Conservation (phyloP, 371 early-diverging fungal species). For the Mucor racemosus region DNA sequence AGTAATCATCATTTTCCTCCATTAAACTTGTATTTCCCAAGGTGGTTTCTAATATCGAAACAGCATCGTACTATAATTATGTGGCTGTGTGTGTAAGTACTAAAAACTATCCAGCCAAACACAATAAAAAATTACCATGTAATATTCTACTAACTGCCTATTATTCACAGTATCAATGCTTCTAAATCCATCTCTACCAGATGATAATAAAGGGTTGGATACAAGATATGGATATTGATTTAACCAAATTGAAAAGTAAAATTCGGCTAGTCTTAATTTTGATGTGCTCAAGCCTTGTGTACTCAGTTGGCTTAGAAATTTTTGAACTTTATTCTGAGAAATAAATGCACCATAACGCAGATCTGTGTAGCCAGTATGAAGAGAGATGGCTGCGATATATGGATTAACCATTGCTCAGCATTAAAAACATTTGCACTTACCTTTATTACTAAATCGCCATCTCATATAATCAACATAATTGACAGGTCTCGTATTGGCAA, state of each 20-base stretch:
- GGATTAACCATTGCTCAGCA: neutral
- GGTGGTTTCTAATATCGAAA: constrained; percentile 23
- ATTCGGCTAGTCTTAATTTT: constrained; percentile 48
- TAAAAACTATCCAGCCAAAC: neutral
- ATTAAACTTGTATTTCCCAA: constrained; percentile 15
- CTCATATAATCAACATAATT: constrained; percentile 57
- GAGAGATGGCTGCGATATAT: constrained; percentile 36
- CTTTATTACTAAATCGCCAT: constrained; percentile 54
- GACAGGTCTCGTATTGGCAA: constrained; percentile 56
- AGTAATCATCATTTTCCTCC: constrained; percentile 11
- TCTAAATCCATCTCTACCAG: constrained; percentile 17
- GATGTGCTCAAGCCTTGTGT: constrained; percentile 32
- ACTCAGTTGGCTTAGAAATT: constrained; percentile 54
- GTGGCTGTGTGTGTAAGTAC: neutral
- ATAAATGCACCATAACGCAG: constrained; percentile 64
- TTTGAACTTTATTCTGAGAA: constrained; percentile 51
- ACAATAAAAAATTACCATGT: constrained; percentile 21
- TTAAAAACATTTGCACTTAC: neutral
- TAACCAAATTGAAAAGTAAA: constrained; percentile 63
- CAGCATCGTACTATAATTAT: constrained; percentile 34
- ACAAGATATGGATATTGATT: constrained; percentile 68
- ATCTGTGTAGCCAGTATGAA: constrained; percentile 69
- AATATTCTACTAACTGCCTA: constrained; percentile 10
- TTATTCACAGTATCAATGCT: constrained; percentile 16
- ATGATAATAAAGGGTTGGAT: constrained; percentile 51